Conservation (phyloP, 352 stramenopile genomes). For the Pythium dissimile region DNA sequence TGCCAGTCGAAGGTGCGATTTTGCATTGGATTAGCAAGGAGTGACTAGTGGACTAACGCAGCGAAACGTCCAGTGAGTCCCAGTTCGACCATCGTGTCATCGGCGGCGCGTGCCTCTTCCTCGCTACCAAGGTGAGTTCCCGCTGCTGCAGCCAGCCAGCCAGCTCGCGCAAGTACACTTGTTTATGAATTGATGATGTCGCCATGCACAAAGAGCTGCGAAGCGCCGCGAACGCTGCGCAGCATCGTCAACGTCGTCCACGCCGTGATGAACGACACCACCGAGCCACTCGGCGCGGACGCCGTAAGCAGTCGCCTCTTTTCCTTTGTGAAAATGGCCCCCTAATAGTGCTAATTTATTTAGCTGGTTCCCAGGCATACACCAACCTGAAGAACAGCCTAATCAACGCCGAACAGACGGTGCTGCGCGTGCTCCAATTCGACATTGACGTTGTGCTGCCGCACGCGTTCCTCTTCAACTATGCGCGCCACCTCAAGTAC, state of each 20-base stretch:
- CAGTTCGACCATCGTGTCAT: slow-evolving; percentile 17
- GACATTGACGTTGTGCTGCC: slow-evolving; percentile 42
- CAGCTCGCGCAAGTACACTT: background rate
- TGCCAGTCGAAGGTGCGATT: slow-evolving; percentile 2
- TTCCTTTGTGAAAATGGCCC: no score
- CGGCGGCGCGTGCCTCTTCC: slow-evolving; percentile 22
- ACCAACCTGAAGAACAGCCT: slow-evolving; percentile 38
- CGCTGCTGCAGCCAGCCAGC: no score
- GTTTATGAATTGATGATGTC: background rate
- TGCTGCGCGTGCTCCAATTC: slow-evolving; percentile 43
- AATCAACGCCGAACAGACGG: slow-evolving; percentile 52
- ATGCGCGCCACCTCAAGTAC: slow-evolving; percentile 26
- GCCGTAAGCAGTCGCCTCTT: no score
- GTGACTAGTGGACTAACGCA: background rate
- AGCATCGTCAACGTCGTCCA: slow-evolving; percentile 54
- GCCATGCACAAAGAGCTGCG: slow-evolving; percentile 27
- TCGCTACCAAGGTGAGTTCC: slow-evolving; percentile 23
- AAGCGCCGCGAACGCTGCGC: slow-evolving; percentile 39
- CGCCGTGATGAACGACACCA: slow-evolving; percentile 26
- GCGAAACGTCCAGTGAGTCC: background rate
- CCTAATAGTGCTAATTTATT: no score
- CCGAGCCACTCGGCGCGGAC: slow-evolving; percentile 29
- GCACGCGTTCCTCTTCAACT: slow-evolving; percentile 34
- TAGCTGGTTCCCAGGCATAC: slow-evolving; percentile 41
- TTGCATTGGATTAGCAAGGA: background rate